Evolutionary conservation across 2,329 filamentous ascomycete genomes (phyloP), one percentile per base, ranked within the genome.

Genomic region (Alternaria sp.): DNA sequence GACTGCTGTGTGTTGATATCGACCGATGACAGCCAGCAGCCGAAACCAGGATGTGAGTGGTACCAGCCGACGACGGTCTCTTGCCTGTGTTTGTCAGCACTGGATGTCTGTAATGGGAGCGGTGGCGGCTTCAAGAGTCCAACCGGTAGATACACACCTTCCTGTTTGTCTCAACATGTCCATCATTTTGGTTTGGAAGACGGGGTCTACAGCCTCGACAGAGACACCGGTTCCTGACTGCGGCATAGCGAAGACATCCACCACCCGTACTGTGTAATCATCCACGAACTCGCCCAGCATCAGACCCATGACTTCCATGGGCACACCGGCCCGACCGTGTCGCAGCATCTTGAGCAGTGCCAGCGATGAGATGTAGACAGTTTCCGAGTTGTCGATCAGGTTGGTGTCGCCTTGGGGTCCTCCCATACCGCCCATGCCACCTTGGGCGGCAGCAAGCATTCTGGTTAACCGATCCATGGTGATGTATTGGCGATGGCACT

Each of bases 171-270:
- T 87, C 78, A 99, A 85, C 95, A 99, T 98, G 79, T 99, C 95
- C 95, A 99, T 99, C 95, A 99, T 99, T 86, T 97, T 99, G 75
- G 93, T 97, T 84, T 99, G 95, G 81, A 99, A 99, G 34, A 99
- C 95, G 9, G 94, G 93, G 78, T 99, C 95, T 65, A 99, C 95
- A 52, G 95, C 96, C 82, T 99, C 95, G 74, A 99, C 95, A 81
- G 93, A 97, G 71, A 99, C 95, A 70, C 95, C 95, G 1, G 95
- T 99, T 82, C 95, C 95, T 72, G 94, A 97, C 79, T 99, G 95
- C 20, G 95, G 95, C 95, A 99, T 99, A 62, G 95, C 95, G 81
- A 99, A 99, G 28, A 99, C 95, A 81, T 99, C 95, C 69, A 98
- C 94, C 14, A 99, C 95, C 69, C 94, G 91, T 64, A 99, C 95